These are phyloP conservation scores for Exophiala viscosa DNA, from an alignment of 2,329 filamentous ascomycete species.

Conservation along the genomic window DNA sequence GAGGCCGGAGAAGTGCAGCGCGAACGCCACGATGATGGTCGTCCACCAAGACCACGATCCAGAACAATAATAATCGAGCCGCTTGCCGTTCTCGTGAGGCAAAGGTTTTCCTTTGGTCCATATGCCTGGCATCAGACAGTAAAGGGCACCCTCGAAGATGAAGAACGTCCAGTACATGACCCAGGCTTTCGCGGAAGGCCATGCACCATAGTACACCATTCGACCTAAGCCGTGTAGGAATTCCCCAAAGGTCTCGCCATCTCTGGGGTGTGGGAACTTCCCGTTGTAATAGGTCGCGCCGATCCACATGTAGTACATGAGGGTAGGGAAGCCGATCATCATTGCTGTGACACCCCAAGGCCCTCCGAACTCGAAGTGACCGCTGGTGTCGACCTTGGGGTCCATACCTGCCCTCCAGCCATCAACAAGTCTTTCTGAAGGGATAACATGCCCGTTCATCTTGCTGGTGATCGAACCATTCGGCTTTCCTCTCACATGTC, in stretches of 20 bases:
- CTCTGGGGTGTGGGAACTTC: slow-evolving; percentile 64
- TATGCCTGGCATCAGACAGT: slow-evolving; percentile 82
- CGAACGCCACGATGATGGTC: slow-evolving; percentile 68
- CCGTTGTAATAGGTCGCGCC: slow-evolving; percentile 90
- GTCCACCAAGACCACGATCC: slow-evolving; percentile 82
- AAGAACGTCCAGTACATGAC: slow-evolving; percentile 92
- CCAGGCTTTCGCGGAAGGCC: slow-evolving; percentile 79
- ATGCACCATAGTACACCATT: slow-evolving; percentile 78
- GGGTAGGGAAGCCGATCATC: slow-evolving; percentile 87
- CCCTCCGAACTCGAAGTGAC: slow-evolving; percentile 78
- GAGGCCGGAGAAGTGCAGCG: slow-evolving; percentile 73
- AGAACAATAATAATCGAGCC: slow-evolving; percentile 92
- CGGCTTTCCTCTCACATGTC: slow-evolving; percentile 9
- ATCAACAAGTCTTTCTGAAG: slow-evolving; percentile 34
- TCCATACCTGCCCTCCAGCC: slow-evolving; percentile 42
- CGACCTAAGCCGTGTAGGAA: slow-evolving; percentile 69
- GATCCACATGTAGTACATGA: slow-evolving; percentile 99
- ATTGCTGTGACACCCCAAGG: slow-evolving; percentile 72
- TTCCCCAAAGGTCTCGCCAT: slow-evolving; percentile 64
- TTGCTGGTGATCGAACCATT: slow-evolving; percentile 7
- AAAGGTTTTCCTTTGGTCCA: slow-evolving; percentile 85
- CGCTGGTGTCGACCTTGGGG: slow-evolving; percentile 46
- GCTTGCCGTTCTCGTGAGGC: slow-evolving; percentile 74
- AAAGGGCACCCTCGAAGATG: slow-evolving; percentile 76
- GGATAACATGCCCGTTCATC: not conserved